phyloP scores from a whole-genome alignment of 1,284 basidiomycete species.

The Cutaneotrichosporon daszewskae region DNA sequence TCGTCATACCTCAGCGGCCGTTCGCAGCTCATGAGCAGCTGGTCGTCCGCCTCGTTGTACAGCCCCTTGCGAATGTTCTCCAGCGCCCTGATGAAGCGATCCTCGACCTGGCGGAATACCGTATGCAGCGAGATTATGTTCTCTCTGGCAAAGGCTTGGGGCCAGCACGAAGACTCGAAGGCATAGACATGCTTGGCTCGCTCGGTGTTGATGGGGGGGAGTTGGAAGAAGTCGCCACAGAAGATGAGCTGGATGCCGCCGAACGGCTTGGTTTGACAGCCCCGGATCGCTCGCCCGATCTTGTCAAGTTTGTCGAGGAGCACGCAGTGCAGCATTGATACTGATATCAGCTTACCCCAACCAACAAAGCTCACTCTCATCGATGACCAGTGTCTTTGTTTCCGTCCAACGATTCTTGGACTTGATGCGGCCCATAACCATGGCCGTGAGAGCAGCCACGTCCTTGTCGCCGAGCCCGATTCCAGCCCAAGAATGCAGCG shows the following conservation, averaged over 20 bases:
- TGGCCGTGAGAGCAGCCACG: constrained; percentile 44
- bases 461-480: constrained; percentile 52
- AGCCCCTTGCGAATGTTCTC: constrained; percentile 40
- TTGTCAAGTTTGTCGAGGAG: constrained; percentile 78
- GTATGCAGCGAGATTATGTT: constrained; percentile 55
- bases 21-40: constrained; percentile 15
- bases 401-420: constrained; percentile 53
- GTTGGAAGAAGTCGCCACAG: constrained; percentile 47
- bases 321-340: constrained; percentile 58
- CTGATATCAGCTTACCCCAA: constrained; percentile 30
- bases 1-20: constrained; percentile 26
- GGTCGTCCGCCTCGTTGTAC: constrained; percentile 16
- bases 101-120: constrained; percentile 64
- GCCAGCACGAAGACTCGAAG: constrained; percentile 33
- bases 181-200: constrained; percentile 32
- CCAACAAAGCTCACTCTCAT: constrained; percentile 61
- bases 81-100: constrained; percentile 36
- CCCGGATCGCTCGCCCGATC: constrained; percentile 61
- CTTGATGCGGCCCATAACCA: constrained; percentile 45
- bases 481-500: constrained; percentile 56
- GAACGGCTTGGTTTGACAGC: constrained; percentile 62
- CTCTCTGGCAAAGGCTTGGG: constrained; percentile 12
- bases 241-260: constrained; percentile 83
- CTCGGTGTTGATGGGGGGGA: constrained; percentile 74
- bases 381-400: constrained; percentile 59